Base-by-base conservation (phyloP, 768 basidiomycete species). In the Candolleomyces aberdarensis region DNA sequence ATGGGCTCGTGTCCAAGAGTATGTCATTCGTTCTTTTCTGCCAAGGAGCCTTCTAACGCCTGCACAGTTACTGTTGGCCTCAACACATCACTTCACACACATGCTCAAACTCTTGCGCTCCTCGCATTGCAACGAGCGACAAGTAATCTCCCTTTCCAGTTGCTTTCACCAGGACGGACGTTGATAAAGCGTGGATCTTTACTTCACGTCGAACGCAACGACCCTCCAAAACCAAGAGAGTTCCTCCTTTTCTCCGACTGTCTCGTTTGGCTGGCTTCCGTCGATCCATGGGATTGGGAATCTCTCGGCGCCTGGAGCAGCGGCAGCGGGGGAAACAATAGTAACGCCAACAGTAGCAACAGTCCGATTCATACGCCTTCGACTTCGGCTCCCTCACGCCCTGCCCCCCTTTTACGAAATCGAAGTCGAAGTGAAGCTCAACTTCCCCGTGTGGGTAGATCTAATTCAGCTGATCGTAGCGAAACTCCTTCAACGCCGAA, bases 201-300 rank as follows among this genome's bases (percentile, higher is more conserved):
- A 5, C 68, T 85, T 15, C 86, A 88, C 66, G 72, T 81, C 54
- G 85, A 85, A 67, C 72, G 76, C 26, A 81, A 81, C 63, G 80
- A 78, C 3, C 71, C 74, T 48, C 78, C 83, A 14, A 71, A 83
- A 55, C 80, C 84, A 60, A 80, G 88, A 40, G 88, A 91, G 63
- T 91, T 95, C 69, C 75, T 95, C 10, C 80, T 96, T 0, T 92
- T 95, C 70, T 89, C 87, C 14, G 94, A 96, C 72, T 86, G 86
- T 64, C 72, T 96, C 39, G 66, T 95, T 40, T 93, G 91, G 91
- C 78, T 94, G 20, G 83, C 85, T 17, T 77, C 74, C 48, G 84
- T 79, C 46, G 85, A 84, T 11, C 63, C 68, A 6, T 71, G 70
- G 70, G 70, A 70, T 43, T 77, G 77, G 78, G 70, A 66, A 41